Conservation (phyloP, 768 basidiomycete genomes). For the Leucosporidium yakuticum region DNA sequence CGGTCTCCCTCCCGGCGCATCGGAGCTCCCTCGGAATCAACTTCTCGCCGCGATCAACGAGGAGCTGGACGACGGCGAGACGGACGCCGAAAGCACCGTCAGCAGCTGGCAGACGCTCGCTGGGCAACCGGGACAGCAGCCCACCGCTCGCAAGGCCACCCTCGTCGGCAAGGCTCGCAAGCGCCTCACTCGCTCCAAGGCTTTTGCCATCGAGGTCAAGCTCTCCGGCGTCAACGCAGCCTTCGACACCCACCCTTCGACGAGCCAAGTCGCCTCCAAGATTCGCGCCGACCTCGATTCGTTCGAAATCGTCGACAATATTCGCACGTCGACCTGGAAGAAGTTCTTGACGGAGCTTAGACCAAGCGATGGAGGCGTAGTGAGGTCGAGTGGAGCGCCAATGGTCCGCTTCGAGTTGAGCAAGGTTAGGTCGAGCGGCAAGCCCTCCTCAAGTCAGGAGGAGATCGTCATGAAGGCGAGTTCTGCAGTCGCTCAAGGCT, state of each 20-base stretch:
- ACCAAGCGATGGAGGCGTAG: slow-evolving; percentile 75
- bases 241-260: slow-evolving; percentile 46
- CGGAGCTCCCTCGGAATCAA: slow-evolving; percentile 21
- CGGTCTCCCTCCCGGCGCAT: slow-evolving; percentile 69
- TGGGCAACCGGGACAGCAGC: not conserved
- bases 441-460: slow-evolving; percentile 54
- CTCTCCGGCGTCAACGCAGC: slow-evolving; percentile 61
- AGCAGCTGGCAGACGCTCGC: slow-evolving; percentile 33
- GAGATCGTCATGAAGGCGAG: slow-evolving; percentile 48
- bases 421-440: slow-evolving; percentile 56
- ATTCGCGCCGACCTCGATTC: slow-evolving; percentile 63
- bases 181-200: slow-evolving; percentile 61
- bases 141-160: not conserved
- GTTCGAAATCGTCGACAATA: slow-evolving; percentile 88
- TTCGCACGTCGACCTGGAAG: slow-evolving; percentile 97
- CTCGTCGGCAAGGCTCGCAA: slow-evolving; percentile 25
- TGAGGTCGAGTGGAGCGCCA: slow-evolving; percentile 82
- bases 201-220: slow-evolving; percentile 76
- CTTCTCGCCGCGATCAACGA: slow-evolving; percentile 75
- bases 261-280: slow-evolving; percentile 57
- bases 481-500: not conserved
- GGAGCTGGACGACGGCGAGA: slow-evolving; percentile 65
- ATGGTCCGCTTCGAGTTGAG: slow-evolving; percentile 86
- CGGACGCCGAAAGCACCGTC: slow-evolving; percentile 49
- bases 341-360: slow-evolving; percentile 86